Base-by-base conservation (phyloP, 2,329 filamentous ascomycete species). In the Grosmannia huntii region DNA sequence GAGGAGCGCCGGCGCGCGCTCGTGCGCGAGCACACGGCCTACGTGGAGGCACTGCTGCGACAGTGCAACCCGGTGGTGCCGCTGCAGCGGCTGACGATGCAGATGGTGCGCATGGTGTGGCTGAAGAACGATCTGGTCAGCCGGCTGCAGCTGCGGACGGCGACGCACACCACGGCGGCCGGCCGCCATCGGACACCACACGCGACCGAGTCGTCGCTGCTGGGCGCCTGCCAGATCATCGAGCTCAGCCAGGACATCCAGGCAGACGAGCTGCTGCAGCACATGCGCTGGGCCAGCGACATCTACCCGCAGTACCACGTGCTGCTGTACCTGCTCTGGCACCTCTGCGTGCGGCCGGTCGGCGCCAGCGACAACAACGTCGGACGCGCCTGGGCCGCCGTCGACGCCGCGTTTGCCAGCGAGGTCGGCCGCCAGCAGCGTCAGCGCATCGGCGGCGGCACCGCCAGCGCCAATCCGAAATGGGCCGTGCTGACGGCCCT, bases 41-140 rank as follows among this genome's bases (percentile, higher is more conserved):
- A 73, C 11, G 69, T 81, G 2, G 74, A 80, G 57, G 71, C 75
- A 28, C 71, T 80, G 56, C 62, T 80, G 10, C 68, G 69, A 57
- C 67, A 78, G 56, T 76, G 73, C 60, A 78, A 81, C 59, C 76
- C 76, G 68, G 72, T 72, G 1, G 70, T 80, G 4, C 79, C 79
- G 27, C 41, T 63, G 16, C 69, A 70, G 56, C 63, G 65, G 0
- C 55, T 62, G 23, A 65, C 65, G 4, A 50, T 60, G 5, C 58
- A 66, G 16, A 63, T 68, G 19, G 59, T 62, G 5, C 55, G 62
- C 2, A 53, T 68, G 1, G 62, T 68, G 4, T 19, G 63, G 31
- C 54, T 58, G 46, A 71, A 70, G 60, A 55, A 64, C 11, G 65
- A 68, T 48, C 65, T 71, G 33, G 65, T 67, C 53, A 62, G 63